phyloP scores from a whole-genome alignment of 2,329 filamentous ascomycete genomes.

The Lecanoromycetidae sp. region DNA sequence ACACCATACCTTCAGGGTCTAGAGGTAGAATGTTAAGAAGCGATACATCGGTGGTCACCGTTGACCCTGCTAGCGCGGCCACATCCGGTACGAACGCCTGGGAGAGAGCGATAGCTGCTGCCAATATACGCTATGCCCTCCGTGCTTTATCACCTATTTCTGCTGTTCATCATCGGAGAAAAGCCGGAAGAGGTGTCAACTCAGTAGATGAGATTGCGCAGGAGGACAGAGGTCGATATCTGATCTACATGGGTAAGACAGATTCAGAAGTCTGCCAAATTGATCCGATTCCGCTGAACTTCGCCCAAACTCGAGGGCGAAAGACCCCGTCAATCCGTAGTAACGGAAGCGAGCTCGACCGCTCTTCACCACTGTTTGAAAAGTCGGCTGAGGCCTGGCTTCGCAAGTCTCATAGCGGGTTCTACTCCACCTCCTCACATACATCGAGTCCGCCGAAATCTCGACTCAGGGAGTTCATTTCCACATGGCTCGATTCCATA shows the following conservation, averaged over 20 bases:
- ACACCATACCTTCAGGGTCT: background rate
- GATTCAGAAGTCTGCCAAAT: background rate
- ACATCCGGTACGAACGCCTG: background rate
- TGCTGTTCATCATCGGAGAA: background rate
- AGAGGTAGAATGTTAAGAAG: background rate
- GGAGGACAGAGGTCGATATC: background rate
- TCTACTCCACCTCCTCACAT: no score
- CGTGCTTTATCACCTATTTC: background rate
- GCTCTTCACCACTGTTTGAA: conserved; percentile 2
- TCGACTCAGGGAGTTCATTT: background rate
- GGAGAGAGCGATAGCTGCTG: background rate
- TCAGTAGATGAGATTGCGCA: background rate
- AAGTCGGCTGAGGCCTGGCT: background rate
- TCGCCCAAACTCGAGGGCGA: background rate
- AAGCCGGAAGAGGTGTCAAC: background rate
- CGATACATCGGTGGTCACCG: background rate
- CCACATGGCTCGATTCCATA: background rate
- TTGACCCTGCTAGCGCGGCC: background rate
- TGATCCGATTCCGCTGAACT: background rate
- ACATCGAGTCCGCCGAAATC: background rate
- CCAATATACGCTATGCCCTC: background rate
- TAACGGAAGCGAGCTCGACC: conserved; percentile 1
- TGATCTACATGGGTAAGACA: background rate
- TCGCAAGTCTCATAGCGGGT: background rate
- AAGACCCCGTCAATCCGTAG: background rate